Base-by-base conservation (phyloP, 139 green algal genomes). In the Pseudopediastrum boryanum region DNA sequence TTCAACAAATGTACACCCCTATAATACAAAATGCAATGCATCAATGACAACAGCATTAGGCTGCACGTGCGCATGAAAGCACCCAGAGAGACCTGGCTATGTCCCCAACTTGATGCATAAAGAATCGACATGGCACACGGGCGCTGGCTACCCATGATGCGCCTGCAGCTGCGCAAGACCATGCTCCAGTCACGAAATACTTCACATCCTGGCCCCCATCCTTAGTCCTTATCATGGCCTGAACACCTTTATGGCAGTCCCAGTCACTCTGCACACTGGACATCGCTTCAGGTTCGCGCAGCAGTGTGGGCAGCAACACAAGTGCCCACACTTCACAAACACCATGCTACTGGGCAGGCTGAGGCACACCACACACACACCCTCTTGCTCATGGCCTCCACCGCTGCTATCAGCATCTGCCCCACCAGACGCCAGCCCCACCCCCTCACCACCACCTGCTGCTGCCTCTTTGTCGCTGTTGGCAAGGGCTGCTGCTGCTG, bases 291-390 rank as follows among this genome's bases (percentile, higher is more conserved):
- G 41, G 8, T 48, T 27, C 51, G 46, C 44, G 41, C 63, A 62
- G 52, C 76, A 82, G 1, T 41, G 33, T 1, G 33, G 3, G 42
- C 76, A 82, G 38, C 42, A 72, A 38, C 76, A 82, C 35, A 82
- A 33, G 76, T 82, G 76, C 23, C 76, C 76, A 27, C 76, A 82
- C 16, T 39, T 29, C 67, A 69, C 51, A 46, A 68, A 82, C 50
- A 69, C 76, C 64, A 82, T 76, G 35, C 54, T 33, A 10, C 43
- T 38, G 35, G 65, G 50, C 2, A 38, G n/a, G n/a, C 38, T 48
- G 25, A 82, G 38, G 38, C 76, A 82, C 41, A 82, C 76, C 29
- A 76, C 65, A 62, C 76, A 82, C 58, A 70, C 61, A 12, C 75
- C 41, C 9, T 58, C 41, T 65, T 72, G 44, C 2, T 48, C 23